Evolutionary conservation across 805 yeast species (phyloP).

Genomic region (Hanseniaspora jakobsenii): DNA sequence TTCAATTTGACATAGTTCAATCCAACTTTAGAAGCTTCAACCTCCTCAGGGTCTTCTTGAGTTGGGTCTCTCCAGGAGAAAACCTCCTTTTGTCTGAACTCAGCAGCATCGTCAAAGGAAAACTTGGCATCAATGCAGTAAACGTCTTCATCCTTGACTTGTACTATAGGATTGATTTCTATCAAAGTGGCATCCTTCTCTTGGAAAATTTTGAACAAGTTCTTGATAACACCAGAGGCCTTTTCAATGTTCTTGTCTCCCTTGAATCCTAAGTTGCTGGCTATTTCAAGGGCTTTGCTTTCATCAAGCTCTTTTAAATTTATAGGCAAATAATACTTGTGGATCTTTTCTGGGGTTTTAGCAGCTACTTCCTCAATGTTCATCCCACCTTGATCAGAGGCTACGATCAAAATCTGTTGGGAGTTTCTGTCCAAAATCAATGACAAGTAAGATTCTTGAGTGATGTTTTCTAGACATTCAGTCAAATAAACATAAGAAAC

Average conservation of each 20-base stretch:
- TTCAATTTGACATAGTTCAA: slow-evolving; percentile 94
- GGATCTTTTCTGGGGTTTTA: slow-evolving; percentile 79
- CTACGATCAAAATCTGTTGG: slow-evolving; percentile 85
- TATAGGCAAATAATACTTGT: slow-evolving; percentile 69
- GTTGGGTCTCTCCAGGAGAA: slow-evolving; percentile 93
- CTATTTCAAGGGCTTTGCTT: slow-evolving; percentile 61
- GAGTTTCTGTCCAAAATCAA: slow-evolving; percentile 87
- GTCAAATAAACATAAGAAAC: slow-evolving; percentile 94
- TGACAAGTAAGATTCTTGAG: slow-evolving; percentile 91
- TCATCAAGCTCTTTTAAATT: slow-evolving; percentile 63
- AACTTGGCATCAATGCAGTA: slow-evolving; percentile 99
- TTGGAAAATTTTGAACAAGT: slow-evolving; percentile 74
- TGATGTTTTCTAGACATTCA: slow-evolving; percentile 62
- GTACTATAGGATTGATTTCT: slow-evolving; percentile 95
- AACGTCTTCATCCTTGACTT: slow-evolving; percentile 71
- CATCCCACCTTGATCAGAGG: slow-evolving; percentile 98
- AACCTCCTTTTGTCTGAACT: slow-evolving; percentile 87
- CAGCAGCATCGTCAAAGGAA: slow-evolving; percentile 93
- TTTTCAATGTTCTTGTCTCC: slow-evolving; percentile 62
- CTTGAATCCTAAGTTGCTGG: slow-evolving; percentile 63
- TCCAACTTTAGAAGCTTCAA: slow-evolving; percentile 77
- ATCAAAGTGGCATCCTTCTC: slow-evolving; percentile 96
- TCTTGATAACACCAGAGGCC: slow-evolving; percentile 78
- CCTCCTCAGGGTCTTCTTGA: slow-evolving; percentile 97
- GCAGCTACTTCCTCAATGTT: slow-evolving; percentile 98